Percentiles rank a stretch among this genome's conserved stretches.
Conservation (phyloP, 1,284 basidiomycete genomes). For the Cryptococcus jaspeensis region DNA sequence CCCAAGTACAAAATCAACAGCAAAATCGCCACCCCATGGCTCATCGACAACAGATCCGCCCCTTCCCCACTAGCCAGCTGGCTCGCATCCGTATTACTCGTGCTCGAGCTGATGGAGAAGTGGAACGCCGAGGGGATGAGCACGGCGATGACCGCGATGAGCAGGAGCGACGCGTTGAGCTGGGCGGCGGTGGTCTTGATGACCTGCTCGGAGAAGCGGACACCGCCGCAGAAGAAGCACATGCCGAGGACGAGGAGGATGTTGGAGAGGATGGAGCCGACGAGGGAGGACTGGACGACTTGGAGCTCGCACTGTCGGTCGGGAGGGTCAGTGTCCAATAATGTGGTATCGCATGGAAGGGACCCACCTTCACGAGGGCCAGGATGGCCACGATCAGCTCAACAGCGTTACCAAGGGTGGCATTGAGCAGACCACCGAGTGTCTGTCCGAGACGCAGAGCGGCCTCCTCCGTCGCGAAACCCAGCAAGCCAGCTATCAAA, state of each 20-base stretch:
- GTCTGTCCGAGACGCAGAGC: conserved; percentile 73
- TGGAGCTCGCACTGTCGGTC: conserved; percentile 41
- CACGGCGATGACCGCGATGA: conserved; percentile 55
- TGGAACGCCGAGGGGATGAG: conserved; percentile 55
- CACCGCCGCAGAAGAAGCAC: conserved; percentile 56
- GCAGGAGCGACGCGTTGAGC: conserved; percentile 55
- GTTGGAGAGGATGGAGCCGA: conserved; percentile 65
- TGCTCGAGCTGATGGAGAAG: conserved; percentile 45
- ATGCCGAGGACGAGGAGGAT: conserved; percentile 75
- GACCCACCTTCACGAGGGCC: conserved; percentile 43
- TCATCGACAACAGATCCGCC: conserved; percentile 64
- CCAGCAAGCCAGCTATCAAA: conserved; percentile 69
- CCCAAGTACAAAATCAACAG: conserved; percentile 67
- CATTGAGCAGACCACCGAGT: conserved; percentile 78
- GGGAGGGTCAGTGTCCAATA: conserved; percentile 1
- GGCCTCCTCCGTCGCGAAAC: conserved; percentile 83
- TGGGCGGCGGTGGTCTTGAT: conserved; percentile 51
- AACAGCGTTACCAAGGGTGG: conserved; percentile 66
- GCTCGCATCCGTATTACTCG: conserved; percentile 26
- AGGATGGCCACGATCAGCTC: conserved; percentile 51
- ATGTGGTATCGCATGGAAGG: background rate
- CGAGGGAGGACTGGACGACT: conserved; percentile 57
- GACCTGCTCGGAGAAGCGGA: conserved; percentile 48
- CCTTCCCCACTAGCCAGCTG: conserved; percentile 44
- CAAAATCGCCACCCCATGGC: conserved; percentile 77